A percentile compares a stretch with the other conserved stretches of the same genome.
phyloP scores from a whole-genome alignment of 176 grass and related monocot species.

The Themeda triandra region DNA sequence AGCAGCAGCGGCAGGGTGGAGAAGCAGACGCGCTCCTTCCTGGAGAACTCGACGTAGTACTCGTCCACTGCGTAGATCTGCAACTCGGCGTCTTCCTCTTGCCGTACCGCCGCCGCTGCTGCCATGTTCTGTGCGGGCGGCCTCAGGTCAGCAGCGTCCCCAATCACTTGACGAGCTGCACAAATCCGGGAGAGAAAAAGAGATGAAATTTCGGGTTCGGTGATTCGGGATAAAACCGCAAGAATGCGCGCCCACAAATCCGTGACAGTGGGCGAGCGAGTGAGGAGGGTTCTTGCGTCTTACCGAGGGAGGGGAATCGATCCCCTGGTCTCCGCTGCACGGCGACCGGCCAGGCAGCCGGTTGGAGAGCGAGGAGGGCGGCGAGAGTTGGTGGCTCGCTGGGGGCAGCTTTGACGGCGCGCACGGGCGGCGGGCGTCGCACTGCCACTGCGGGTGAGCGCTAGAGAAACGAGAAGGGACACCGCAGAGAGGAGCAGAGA shows the following conservation, averaged over 20 bases:
- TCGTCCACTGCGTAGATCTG: slow-evolving; percentile 27
- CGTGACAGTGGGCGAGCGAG: background rate
- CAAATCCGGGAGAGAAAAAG: background rate
- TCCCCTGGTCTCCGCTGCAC: background rate
- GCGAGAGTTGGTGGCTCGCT: background rate
- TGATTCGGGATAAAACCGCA: background rate
- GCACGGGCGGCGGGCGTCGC: too few relatives aligned
- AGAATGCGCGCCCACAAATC: background rate
- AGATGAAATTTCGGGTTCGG: background rate
- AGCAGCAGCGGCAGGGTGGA: slow-evolving; percentile 32
- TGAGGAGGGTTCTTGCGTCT: background rate
- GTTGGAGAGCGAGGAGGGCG: background rate
- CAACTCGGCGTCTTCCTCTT: slow-evolving; percentile 25
- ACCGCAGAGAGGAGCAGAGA: too few relatives aligned
- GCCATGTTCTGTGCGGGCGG: background rate
- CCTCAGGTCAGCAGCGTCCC: background rate
- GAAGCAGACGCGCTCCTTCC: slow-evolving; percentile 24
- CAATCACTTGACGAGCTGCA: background rate
- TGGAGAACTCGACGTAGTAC: slow-evolving; percentile 34
- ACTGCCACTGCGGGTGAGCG: too few relatives aligned
- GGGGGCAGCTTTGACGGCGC: too few relatives aligned
- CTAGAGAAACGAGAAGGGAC: too few relatives aligned
- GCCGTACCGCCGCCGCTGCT: background rate
- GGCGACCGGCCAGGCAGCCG: background rate
- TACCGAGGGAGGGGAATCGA: background rate